phyloP scores from a whole-genome alignment of 1,284 basidiomycete species.

The Cryptococcus deneoformans region DNA sequence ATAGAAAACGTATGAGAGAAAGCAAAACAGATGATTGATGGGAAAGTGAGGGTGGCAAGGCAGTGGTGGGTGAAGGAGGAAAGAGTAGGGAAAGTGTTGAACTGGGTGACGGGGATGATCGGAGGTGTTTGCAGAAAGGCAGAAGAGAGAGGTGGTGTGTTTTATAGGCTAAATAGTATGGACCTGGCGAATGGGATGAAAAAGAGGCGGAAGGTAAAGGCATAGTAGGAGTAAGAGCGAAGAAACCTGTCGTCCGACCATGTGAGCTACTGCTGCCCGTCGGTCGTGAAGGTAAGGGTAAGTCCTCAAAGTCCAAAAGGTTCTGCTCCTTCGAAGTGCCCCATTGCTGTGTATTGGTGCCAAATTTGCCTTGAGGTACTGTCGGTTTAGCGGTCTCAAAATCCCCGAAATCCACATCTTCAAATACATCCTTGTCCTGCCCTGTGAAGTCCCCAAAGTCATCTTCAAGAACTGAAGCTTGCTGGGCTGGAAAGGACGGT shows the following conservation, averaged over 20 bases:
- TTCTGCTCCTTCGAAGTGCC: slow-evolving; percentile 25
- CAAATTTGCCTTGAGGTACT: neutral
- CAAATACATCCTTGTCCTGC: slow-evolving; percentile 30
- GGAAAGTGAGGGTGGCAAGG: slow-evolving; percentile 23
- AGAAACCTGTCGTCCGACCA: slow-evolving; percentile 44
- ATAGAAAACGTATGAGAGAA: slow-evolving; percentile 59
- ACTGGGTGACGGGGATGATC: slow-evolving; percentile 58
- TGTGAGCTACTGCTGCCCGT: slow-evolving; percentile 14
- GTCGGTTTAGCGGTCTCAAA: slow-evolving; percentile 49
- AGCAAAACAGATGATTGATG: slow-evolving; percentile 36
- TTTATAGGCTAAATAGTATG: slow-evolving; percentile 41
- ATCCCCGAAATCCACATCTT: slow-evolving; percentile 88
- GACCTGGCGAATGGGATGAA: slow-evolving; percentile 19
- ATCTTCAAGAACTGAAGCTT: slow-evolving; percentile 22
- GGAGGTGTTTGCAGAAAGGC: slow-evolving; percentile 38
- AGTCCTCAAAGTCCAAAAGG: slow-evolving; percentile 48
- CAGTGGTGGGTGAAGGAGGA: slow-evolving; percentile 53
- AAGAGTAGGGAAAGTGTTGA: slow-evolving; percentile 54
- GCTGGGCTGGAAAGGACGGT: slow-evolving; percentile 7
- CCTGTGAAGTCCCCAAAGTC: slow-evolving; percentile 45
- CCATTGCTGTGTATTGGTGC: neutral
- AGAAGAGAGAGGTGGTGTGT: slow-evolving; percentile 33
- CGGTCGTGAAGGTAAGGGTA: slow-evolving; percentile 46
- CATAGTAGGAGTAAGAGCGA: slow-evolving; percentile 38
- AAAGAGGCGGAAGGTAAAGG: neutral